Evolutionary conservation across 495 filamentous ascomycete genomes (phyloP).

Genomic region (Penicillium desertorum): DNA sequence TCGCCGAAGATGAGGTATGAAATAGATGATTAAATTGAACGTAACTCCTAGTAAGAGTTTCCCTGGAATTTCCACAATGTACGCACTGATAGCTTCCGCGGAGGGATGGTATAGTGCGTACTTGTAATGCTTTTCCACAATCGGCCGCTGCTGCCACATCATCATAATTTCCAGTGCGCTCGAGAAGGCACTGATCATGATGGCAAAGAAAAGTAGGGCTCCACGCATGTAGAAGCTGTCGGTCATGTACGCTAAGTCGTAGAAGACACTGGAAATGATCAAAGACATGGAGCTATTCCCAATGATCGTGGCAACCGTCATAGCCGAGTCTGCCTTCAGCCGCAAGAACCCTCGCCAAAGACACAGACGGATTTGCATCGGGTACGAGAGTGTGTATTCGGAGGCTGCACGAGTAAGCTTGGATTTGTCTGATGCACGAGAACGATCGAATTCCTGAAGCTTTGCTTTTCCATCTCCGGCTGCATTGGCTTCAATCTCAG

Average conservation of each 20-base stretch:
- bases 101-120: slow-evolving; percentile 94
- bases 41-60: slow-evolving; percentile 53
- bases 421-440: slow-evolving; percentile 54
- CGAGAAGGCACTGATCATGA: slow-evolving; percentile 81
- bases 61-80: slow-evolving; percentile 75
- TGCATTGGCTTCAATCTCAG: slow-evolving; percentile 72
- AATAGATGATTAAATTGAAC: slow-evolving; percentile 79
- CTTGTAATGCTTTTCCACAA: slow-evolving; percentile 86
- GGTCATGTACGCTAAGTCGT: slow-evolving; percentile 62
- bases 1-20: slow-evolving; percentile 80
- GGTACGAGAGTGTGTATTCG: slow-evolving; percentile 74
- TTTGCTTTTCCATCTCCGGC: slow-evolving; percentile 58
- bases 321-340: slow-evolving; percentile 66
- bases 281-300: slow-evolving; percentile 74
- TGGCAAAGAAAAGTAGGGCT: slow-evolving; percentile 84
- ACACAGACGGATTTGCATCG: slow-evolving; percentile 71
- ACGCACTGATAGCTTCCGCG: slow-evolving; percentile 80
- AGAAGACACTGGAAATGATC: slow-evolving; percentile 81
- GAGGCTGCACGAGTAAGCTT: slow-evolving; percentile 62
- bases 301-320: slow-evolving; percentile 68
- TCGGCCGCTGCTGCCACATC: slow-evolving; percentile 80
- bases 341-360: slow-evolving; percentile 68
- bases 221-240: slow-evolving; percentile 74
- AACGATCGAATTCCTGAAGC: slow-evolving; percentile 66
- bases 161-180: slow-evolving; percentile 76